A percentile compares a stretch with the other conserved stretches of the same genome.
These are phyloP conservation scores for Calocera cornea DNA, from an alignment of 768 basidiomycete species.

Conservation along the genomic window DNA sequence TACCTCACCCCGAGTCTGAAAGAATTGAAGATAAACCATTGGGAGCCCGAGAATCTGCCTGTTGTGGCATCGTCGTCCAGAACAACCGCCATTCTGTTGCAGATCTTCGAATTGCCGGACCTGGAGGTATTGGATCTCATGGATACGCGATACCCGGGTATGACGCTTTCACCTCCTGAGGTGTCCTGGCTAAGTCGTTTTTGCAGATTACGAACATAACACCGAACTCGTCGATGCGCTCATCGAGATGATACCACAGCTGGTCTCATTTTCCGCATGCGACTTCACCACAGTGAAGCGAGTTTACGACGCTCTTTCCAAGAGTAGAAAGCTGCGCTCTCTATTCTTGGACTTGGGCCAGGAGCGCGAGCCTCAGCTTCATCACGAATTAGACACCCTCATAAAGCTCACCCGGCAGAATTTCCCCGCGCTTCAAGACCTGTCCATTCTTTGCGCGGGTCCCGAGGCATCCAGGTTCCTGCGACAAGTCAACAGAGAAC, in stretches of 20 bases:
- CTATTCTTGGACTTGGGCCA: neutral
- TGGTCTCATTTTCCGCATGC: neutral
- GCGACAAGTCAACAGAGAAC: neutral
- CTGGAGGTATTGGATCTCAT: neutral
- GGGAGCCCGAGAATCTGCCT: neutral
- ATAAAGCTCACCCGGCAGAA: too few relatives aligned
- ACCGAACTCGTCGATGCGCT: neutral
- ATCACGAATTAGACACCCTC: too few relatives aligned
- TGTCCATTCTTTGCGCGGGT: too few relatives aligned
- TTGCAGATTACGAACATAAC: neutral
- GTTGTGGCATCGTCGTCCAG: neutral
- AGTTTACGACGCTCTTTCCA: neutral
- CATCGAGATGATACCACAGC: neutral
- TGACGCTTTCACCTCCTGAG: neutral
- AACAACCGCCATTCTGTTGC: neutral
- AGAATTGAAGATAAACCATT: neutral
- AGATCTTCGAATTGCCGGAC: neutral
- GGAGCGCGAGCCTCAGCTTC: neutral
- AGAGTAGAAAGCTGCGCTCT: neutral
- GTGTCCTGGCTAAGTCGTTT: neutral
- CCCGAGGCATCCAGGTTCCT: too few relatives aligned
- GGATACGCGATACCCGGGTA: neutral
- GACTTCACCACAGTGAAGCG: neutral
- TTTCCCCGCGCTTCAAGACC: too few relatives aligned
- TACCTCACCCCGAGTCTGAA: neutral